A percentile compares a stretch with the other conserved stretches of the same genome.
Evolutionary conservation across 2,329 filamentous ascomycete species (phyloP).

Genomic region (Talaromyces sp.): DNA sequence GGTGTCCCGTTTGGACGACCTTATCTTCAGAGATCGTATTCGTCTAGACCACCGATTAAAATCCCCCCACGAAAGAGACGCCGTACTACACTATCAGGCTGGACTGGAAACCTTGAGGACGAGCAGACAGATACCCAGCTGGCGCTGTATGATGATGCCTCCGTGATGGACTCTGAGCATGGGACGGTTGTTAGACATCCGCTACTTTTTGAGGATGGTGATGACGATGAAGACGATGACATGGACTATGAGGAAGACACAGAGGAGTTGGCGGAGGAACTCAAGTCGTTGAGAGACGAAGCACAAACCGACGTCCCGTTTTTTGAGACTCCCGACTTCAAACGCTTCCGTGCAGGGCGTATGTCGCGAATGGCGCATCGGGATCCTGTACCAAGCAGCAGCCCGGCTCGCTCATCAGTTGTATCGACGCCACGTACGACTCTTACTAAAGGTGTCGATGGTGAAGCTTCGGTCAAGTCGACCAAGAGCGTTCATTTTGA

Average conservation of each 20-base stretch:
- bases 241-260: slow-evolving; percentile 35
- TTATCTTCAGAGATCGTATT: slow-evolving; percentile 57
- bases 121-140: slow-evolving; percentile 20
- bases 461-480: slow-evolving; percentile 28
- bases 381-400: slow-evolving; percentile 7
- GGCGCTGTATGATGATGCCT: slow-evolving; percentile 25
- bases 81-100: slow-evolving; percentile 39
- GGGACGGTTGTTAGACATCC: slow-evolving; percentile 39
- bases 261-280: slow-evolving; percentile 42
- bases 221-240: slow-evolving; percentile 31
- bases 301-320: slow-evolving; percentile 29
- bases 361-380: slow-evolving; percentile 19
- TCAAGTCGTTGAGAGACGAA: slow-evolving; percentile 47
- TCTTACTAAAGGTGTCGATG: slow-evolving; percentile 25
- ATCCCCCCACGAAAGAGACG: slow-evolving; percentile 73
- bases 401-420: slow-evolving; percentile 24
- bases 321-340: slow-evolving; percentile 21
- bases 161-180: slow-evolving; percentile 33
- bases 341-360: slow-evolving; percentile 16
- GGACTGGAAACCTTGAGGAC: slow-evolving; percentile 29
- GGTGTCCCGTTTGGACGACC: slow-evolving; percentile 80
- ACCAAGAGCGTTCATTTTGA: slow-evolving; percentile 38
- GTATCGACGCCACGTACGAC: slow-evolving; percentile 25
- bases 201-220: slow-evolving; percentile 28
- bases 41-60: slow-evolving; percentile 63